phyloP scores from a whole-genome alignment of 208 protist genomes.

The Leishmania lainsoni region DNA sequence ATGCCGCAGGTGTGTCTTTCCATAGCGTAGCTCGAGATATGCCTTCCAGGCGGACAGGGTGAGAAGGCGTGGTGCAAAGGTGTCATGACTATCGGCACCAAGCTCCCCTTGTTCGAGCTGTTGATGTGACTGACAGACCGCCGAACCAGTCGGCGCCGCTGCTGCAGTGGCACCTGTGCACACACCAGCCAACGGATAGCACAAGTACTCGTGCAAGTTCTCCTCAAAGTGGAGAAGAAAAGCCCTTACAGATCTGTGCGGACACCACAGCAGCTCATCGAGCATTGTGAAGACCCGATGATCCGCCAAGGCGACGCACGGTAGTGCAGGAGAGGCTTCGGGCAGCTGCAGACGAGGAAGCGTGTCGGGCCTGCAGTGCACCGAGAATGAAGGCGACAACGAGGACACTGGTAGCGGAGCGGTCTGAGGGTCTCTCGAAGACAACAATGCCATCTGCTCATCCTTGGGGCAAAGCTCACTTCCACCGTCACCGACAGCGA shows the following conservation, averaged over 20 bases:
- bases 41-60: constrained; percentile 8
- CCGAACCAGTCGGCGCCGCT: background rate
- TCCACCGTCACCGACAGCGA: background rate
- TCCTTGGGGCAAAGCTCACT: background rate
- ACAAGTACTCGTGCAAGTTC: constrained; percentile 17
- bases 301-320: constrained; percentile 8
- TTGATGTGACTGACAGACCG: background rate
- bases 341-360: background rate
- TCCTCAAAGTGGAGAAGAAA: constrained; percentile 13
- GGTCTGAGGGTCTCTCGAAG: background rate
- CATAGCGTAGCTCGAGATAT: constrained; percentile 27
- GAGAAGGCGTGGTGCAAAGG: constrained; percentile 3
- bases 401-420: background rate
- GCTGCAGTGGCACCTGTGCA: background rate
- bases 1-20: background rate
- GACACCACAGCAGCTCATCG: constrained; percentile 6
- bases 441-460: background rate
- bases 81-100: background rate
- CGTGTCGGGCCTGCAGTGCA: background rate
- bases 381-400: background rate
- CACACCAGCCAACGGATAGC: constrained; percentile 30
- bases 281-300: constrained; percentile 3
- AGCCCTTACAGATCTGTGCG: background rate
- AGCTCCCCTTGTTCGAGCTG: background rate
- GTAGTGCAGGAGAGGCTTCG: background rate